A percentile compares a stretch with the other conserved stretches of the same genome.
phyloP scores from a whole-genome alignment of 2,329 filamentous ascomycete species.

The Thelonectria blattea region DNA sequence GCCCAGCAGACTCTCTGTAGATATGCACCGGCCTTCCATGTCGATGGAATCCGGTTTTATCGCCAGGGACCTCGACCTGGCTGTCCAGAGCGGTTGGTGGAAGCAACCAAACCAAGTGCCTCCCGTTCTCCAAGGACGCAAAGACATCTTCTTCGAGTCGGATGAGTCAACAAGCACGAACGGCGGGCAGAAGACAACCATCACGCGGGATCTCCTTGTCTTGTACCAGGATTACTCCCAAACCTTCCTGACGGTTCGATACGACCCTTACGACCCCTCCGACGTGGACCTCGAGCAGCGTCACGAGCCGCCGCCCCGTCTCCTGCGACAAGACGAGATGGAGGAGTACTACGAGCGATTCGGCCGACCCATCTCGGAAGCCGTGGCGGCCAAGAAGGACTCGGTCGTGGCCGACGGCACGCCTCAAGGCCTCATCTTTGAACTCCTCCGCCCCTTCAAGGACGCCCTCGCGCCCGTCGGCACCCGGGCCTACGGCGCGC shows the following conservation, averaged over 20 bases:
- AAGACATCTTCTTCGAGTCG: slow-evolving; percentile 81
- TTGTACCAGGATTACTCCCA: slow-evolving; percentile 97
- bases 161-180: slow-evolving; percentile 77
- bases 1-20: slow-evolving; percentile 68
- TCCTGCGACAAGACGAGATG: slow-evolving; percentile 89
- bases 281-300: slow-evolving; percentile 82
- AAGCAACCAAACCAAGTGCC: slow-evolving; percentile 79
- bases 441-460: slow-evolving; percentile 75
- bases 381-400: slow-evolving; percentile 75
- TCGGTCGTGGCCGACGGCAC: slow-evolving; percentile 84
- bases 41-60: slow-evolving; percentile 83
- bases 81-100: slow-evolving; percentile 83
- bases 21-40: slow-evolving; percentile 74
- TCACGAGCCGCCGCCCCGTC: slow-evolving; percentile 82
- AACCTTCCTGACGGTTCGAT: slow-evolving; percentile 82
- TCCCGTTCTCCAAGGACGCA: slow-evolving; percentile 79
- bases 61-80: slow-evolving; percentile 85
- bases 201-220: slow-evolving; percentile 85
- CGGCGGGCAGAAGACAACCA: slow-evolving; percentile 70
- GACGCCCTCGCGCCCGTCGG: slow-evolving; percentile 83
- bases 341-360: slow-evolving; percentile 84
- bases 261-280: slow-evolving; percentile 74
- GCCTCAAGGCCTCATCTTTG: slow-evolving; percentile 75
- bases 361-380: slow-evolving; percentile 77
- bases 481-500: slow-evolving; percentile 86